Evolutionary conservation across 2,329 filamentous ascomycete species (phyloP).

Genomic region (Claviceps digitariae): DNA sequence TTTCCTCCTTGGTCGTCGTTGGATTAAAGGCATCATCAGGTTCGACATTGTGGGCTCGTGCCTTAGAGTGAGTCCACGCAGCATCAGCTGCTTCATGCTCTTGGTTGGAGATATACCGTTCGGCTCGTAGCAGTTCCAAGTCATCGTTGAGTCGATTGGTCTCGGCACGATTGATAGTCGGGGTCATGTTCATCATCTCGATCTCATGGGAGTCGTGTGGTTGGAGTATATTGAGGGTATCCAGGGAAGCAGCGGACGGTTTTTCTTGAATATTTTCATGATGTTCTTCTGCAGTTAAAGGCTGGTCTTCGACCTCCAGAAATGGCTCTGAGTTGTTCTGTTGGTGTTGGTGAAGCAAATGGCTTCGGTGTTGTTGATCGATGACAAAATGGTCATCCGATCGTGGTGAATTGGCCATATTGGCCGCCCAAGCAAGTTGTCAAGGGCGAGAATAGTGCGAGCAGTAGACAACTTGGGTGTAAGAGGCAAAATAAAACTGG

Average conservation of each 20-base stretch:
- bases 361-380: conserved; percentile 1
- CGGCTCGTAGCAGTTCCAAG: conserved; percentile 33
- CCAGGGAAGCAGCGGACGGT: conserved; percentile 14
- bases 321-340: conserved; percentile 1
- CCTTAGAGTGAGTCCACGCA: conserved; percentile 13
- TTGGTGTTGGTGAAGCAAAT: not conserved
- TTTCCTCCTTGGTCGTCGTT: conserved; percentile 13
- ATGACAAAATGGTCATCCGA: not conserved
- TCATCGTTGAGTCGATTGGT: conserved; percentile 31
- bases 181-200: conserved; percentile 10
- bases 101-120: conserved; percentile 31
- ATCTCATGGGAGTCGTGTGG: conserved; percentile 12
- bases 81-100: conserved; percentile 19
- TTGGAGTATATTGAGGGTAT: conserved; percentile 18
- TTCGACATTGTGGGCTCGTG: conserved; percentile 20
- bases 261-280: conserved; percentile 13
- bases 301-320: not conserved
- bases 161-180: conserved; percentile 18
- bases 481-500: not conserved
- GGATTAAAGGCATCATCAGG: conserved; percentile 35
- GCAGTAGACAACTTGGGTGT: not conserved
- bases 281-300: not conserved
- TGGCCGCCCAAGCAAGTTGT: not conserved
- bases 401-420: conserved; percentile 4
- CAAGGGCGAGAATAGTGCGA: not conserved